Percentiles rank a stretch among this genome's conserved stretches.
Conservation (phyloP, 305 asterid species). For the Fraxinus xanthoxyloides region DNA sequence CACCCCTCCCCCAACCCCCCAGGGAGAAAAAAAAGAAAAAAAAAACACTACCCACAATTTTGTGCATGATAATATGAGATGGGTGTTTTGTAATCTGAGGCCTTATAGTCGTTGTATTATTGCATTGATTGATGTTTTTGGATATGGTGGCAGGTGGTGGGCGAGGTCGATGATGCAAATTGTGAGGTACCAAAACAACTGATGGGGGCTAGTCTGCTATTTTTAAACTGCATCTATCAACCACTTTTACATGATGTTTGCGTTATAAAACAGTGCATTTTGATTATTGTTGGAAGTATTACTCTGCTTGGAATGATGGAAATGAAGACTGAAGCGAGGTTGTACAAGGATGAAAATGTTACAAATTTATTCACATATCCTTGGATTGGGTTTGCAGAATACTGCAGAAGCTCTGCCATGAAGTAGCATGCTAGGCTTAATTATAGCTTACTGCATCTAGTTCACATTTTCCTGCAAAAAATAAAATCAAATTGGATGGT, state of each 20-base stretch:
- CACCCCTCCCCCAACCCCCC: not conserved
- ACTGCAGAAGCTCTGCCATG: too few species aligned
- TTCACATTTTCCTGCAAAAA: not conserved
- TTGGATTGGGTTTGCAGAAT: not conserved
- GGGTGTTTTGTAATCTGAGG: not conserved
- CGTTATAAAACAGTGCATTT: not conserved
- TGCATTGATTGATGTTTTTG: not conserved
- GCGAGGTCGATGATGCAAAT: conserved; percentile 36
- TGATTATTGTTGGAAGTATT: not conserved
- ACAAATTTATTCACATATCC: not conserved
- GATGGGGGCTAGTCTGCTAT: not conserved
- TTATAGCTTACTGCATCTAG: not conserved
- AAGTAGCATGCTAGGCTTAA: not conserved
- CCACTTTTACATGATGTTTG: not conserved
- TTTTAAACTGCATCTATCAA: not conserved
- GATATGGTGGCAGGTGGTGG: conserved; percentile 40
- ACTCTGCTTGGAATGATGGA: not conserved
- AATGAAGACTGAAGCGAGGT: not conserved
- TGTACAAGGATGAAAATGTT: not conserved
- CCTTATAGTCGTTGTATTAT: not conserved
- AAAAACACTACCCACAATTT: not conserved
- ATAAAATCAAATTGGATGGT: too few species aligned
- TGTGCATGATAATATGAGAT: not conserved
- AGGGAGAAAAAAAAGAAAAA: too few species aligned
- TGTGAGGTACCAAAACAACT: not conserved